Percentiles rank a stretch among this genome's conserved stretches.
Conservation (phyloP, 805 yeast species). For the Kregervanrija pseudodelftensis region DNA sequence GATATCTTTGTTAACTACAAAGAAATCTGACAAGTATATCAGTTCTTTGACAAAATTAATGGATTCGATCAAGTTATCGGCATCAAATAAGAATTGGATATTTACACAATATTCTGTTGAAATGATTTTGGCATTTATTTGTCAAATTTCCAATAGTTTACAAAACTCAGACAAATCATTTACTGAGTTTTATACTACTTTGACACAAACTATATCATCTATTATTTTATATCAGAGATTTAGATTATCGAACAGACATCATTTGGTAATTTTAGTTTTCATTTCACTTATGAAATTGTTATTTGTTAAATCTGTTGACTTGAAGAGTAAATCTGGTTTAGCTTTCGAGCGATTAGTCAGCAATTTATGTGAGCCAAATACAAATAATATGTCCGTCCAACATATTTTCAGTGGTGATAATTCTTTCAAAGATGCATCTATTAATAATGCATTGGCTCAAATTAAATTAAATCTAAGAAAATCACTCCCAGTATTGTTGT, state of each 20-base stretch:
- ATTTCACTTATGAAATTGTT: constrained; percentile 45
- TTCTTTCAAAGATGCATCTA: constrained; percentile 17
- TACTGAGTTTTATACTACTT: constrained; percentile 22
- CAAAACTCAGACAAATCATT: background rate
- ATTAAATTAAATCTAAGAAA: constrained; percentile 58
- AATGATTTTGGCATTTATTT: constrained; percentile 25
- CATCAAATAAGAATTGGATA: constrained; percentile 48
- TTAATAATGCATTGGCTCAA: constrained; percentile 49
- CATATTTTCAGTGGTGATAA: constrained; percentile 12
- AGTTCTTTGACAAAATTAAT: constrained; percentile 11
- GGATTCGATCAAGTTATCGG: constrained; percentile 31
- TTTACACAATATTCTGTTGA: constrained; percentile 65
- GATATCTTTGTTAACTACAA: background rate
- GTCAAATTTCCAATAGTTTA: constrained; percentile 8
- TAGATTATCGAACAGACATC: constrained; percentile 67
- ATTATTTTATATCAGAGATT: constrained; percentile 62
- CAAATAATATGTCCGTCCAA: constrained; percentile 11
- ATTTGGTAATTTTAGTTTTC: constrained; percentile 46
- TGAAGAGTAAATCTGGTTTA: constrained; percentile 31
- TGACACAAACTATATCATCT: constrained; percentile 49
- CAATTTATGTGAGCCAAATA: constrained; percentile 69
- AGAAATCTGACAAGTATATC: background rate
- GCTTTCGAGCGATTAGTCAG: constrained; percentile 51
- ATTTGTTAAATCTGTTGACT: constrained; percentile 17
- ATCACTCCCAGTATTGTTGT: constrained; percentile 51